Base-by-base conservation (phyloP, 192 early-diverging fungal genomes). In the Jimgerdemannia flammicorona region DNA sequence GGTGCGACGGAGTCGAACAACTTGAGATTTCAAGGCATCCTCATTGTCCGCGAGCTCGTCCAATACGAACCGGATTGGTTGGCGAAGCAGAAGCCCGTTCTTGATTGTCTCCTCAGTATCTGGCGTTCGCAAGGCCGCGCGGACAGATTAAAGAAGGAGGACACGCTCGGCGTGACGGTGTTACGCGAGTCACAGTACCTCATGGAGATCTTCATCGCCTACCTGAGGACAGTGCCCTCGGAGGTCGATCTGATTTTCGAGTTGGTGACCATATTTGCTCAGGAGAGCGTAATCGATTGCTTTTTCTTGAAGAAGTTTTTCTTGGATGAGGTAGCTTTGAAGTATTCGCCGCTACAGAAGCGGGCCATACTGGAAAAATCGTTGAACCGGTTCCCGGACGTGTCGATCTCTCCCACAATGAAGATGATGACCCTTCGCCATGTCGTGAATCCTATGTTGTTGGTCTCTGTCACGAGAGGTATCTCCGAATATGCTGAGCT, bases 381-480 rank as follows among this genome's bases (percentile, higher is more conserved):
- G 81, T 82, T 98, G 71, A 79, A 89, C n/a, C 75, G 87, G n/a
- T 92, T 93, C 79, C 77, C 84, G 14, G 92, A 96, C 44, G 64
- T 66, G 43, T 83, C 75, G 14, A 75, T 88, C 64, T 84, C 93
- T 2, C 84, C 89, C 29, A 84, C 85, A 39, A 73, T 90, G 19
- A 96, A 95, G 76, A 93, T 93, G 72, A 87, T 86, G 69, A 77
- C 91, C 0, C 85, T 98, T 29, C 84, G 92, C 43, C 89, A 92
- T 70, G 86, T 99, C 66, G 87, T 98, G 59, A 97, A 93, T 71
- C 97, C 98, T 4, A 90, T 95, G 86, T 84, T 96, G 14, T 80
- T 95, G 54, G 89, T 92, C 3, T 78, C 90, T 0, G 87, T 96
- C 68, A 80, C 86, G 6, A 79, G 85, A 41, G 86, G 84, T 40